Base-by-base conservation (phyloP, 768 basidiomycete species). In the Cyclocybe aegerita region DNA sequence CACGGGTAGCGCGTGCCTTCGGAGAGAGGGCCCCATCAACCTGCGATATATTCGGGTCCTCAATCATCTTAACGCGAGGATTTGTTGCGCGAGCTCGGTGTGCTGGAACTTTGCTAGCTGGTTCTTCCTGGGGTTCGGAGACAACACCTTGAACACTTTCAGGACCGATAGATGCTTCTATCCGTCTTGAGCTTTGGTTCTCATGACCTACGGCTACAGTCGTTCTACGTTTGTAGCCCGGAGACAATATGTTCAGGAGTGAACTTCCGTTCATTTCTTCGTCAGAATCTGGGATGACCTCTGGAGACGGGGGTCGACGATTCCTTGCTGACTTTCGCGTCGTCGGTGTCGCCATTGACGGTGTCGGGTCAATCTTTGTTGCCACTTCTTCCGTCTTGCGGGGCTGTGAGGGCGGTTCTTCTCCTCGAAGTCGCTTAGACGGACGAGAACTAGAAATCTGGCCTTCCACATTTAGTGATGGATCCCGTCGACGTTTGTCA, bases 61-160 rank as follows among this genome's bases (percentile, higher is more conserved):
- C 80, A 4, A 75, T 65, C 52, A 80, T 62, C 56, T 80, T 80
- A 14, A 86, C 75, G 4, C 72, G 70, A 11, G 86, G 82, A 17
- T 84, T 81, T 12, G 73, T 71, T 10, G 65, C 69, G 39, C 81
- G 77, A 1, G 63, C 67, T 48, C 77, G 77, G 61, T 83, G 84
- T 3, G 61, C 58, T 17, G 76, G 70, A 1, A 71, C 43, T 43
- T 48, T 59, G 4, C 49, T 7, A 15, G 33, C 32, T 6, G 33
- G 32, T 10, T 53, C 48, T 32, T 56, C 46, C 31, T 56, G 38
- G 15, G 43, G 23, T 23, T 5, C 52, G 43, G 59, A 57, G 23
- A 23, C 23, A 3, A 23, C 23, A 23, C 23, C 23, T 23, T 23
- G 23, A 23, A 5, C 23, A 23, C 23, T 23, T 23, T 23, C 23